Conservation (phyloP, 768 basidiomycete species). For the Porpolomopsis calyptriformis region DNA sequence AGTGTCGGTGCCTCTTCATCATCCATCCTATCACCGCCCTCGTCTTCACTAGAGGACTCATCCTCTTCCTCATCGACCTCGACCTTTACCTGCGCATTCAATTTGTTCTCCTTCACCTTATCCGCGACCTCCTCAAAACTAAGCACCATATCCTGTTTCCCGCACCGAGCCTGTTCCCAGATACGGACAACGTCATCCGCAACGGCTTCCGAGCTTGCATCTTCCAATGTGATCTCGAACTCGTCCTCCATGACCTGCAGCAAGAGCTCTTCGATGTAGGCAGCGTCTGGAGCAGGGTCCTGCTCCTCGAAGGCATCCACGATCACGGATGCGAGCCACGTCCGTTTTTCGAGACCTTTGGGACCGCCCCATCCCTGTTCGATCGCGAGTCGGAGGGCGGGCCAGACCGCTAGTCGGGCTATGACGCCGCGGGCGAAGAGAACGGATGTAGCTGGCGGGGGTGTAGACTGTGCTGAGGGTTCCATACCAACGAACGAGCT, state of each 20-base stretch:
- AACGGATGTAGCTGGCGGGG: constrained; percentile 36
- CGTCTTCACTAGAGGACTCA: constrained; percentile 35
- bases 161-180: constrained; percentile 45
- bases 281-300: constrained; percentile 41
- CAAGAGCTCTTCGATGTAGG: constrained; percentile 74
- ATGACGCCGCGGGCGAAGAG: constrained; percentile 83
- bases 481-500: background rate
- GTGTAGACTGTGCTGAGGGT: background rate
- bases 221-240: constrained; percentile 76
- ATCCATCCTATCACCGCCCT: constrained; percentile 30
- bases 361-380: constrained; percentile 83
- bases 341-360: constrained; percentile 56
- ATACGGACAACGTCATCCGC: constrained; percentile 61
- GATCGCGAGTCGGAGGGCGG: constrained; percentile 77
- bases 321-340: constrained; percentile 74
- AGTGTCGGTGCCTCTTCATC: constrained; percentile 48
- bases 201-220: constrained; percentile 68
- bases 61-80: constrained; percentile 35
- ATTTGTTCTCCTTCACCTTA: constrained; percentile 44
- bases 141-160: constrained; percentile 38
- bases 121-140: constrained; percentile 60
- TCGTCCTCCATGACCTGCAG: constrained; percentile 82
- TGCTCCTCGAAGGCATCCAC: constrained; percentile 69
- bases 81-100: constrained; percentile 33
- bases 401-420: constrained; percentile 75